A percentile compares a stretch with the other conserved stretches of the same genome.
Evolutionary conservation across 2,329 filamentous ascomycete genomes (phyloP).

Genomic region (Cercospora sp.): DNA sequence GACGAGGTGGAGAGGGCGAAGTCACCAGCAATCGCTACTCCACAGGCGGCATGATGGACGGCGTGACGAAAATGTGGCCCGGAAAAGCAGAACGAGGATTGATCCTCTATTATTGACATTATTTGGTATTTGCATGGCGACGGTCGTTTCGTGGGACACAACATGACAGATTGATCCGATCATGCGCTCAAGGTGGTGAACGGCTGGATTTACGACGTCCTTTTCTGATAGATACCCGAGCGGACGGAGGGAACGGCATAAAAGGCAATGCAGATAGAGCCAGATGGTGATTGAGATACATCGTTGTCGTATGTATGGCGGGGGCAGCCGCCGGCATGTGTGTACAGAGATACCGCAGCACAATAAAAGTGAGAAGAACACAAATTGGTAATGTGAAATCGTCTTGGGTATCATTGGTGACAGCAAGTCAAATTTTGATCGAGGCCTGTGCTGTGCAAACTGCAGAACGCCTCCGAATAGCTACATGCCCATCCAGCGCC

Average conservation of each 20-base stretch:
- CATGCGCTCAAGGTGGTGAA: constrained; percentile 5
- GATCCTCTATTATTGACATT: background rate
- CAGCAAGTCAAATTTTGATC: background rate
- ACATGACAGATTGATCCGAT: constrained; percentile 3
- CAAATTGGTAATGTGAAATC: background rate
- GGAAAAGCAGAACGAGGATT: background rate
- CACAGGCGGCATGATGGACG: background rate
- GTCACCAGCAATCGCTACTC: constrained; percentile 6
- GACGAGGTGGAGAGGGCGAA: constrained; percentile 15
- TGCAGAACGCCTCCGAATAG: background rate
- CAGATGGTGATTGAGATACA: background rate
- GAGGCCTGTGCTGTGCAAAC: background rate
- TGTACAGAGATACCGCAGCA: constrained; percentile 1
- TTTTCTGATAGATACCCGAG: constrained; percentile 16
- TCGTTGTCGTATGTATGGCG: background rate
- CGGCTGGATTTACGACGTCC: constrained; percentile 2
- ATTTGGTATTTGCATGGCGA: background rate
- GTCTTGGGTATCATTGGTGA: background rate
- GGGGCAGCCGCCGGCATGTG: background rate
- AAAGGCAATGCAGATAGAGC: background rate
- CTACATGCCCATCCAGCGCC: background rate
- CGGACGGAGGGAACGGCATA: background rate
- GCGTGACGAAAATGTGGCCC: background rate
- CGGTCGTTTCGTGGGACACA: background rate
- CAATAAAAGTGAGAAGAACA: background rate